Conservation (phyloP, 2,329 filamentous ascomycete species). For the Ascomycota sp. region DNA sequence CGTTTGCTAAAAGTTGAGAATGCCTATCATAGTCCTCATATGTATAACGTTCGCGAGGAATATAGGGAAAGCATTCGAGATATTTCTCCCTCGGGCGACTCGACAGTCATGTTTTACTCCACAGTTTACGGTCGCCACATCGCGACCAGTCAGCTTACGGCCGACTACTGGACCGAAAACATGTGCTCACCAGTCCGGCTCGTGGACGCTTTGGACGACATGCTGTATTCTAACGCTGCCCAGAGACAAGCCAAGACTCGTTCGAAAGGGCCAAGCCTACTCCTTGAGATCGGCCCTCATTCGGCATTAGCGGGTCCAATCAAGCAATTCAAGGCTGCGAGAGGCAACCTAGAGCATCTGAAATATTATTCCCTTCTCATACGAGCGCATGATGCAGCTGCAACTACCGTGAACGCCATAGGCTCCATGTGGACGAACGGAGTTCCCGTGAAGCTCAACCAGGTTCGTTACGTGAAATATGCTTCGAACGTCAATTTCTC, state of each 20-base stretch:
- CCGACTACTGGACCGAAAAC: constrained; percentile 1
- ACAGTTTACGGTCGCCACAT: not conserved
- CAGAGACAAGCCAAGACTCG: not conserved
- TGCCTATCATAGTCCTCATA: not conserved
- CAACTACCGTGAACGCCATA: no score
- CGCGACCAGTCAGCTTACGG: not conserved
- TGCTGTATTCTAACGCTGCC: not conserved
- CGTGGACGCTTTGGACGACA: not conserved
- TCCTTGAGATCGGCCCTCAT: not conserved
- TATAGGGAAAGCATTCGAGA: not conserved
- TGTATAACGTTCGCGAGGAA: not conserved
- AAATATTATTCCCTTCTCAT: not conserved
- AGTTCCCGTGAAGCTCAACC: no score
- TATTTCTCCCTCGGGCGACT: not conserved
- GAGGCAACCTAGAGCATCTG: not conserved
- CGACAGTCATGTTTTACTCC: not conserved
- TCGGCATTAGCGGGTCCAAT: not conserved
- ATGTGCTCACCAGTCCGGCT: not conserved
- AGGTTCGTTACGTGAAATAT: no score
- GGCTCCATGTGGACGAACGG: no score
- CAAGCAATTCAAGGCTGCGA: no score
- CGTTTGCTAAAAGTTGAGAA: not conserved
- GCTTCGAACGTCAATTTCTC: no score
- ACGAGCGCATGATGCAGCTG: not conserved
- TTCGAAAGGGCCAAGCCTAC: not conserved